A percentile compares a stretch with the other conserved stretches of the same genome.
Conservation (phyloP, 257 asterid species). For the Thymus quinquecostatus region DNA sequence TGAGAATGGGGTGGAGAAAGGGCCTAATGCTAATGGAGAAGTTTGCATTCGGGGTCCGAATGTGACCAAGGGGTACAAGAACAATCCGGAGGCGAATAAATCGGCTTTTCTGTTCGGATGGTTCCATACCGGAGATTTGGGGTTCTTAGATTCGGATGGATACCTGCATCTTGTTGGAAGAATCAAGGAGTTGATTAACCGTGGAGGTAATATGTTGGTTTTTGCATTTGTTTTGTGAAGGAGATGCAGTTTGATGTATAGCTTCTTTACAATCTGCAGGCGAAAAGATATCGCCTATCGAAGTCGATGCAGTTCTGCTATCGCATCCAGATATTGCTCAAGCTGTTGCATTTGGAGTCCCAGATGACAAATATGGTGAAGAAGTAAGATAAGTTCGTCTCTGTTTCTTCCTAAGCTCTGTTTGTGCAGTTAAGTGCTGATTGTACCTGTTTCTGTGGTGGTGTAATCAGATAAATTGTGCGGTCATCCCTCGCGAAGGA, state of each 20-base stretch:
- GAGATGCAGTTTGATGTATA: background rate
- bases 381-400: slow-evolving; percentile 54
- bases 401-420: too few species aligned
- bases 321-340: slow-evolving; percentile 86
- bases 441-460: background rate
- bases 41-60: slow-evolving; percentile 88
- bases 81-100: slow-evolving; percentile 79
- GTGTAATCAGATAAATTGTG: slow-evolving; percentile 72
- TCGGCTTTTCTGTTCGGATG: slow-evolving; percentile 80
- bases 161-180: slow-evolving; percentile 91
- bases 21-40: slow-evolving; percentile 62
- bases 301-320: slow-evolving; percentile 83
- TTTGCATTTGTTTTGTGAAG: background rate
- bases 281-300: slow-evolving; percentile 96
- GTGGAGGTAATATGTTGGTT: slow-evolving; percentile 68
- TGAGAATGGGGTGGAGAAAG: slow-evolving; percentile 64
- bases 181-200: slow-evolving; percentile 85
- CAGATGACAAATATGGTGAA: slow-evolving; percentile 97
- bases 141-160: slow-evolving; percentile 74
- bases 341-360: slow-evolving; percentile 95
- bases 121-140: slow-evolving; percentile 92
- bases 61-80: slow-evolving; percentile 82
- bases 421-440: background rate
- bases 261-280: slow-evolving; percentile 47
- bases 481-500: slow-evolving; percentile 72